Conservation (phyloP, 2,329 filamentous ascomycete species). For the Blastomyces silverae region DNA sequence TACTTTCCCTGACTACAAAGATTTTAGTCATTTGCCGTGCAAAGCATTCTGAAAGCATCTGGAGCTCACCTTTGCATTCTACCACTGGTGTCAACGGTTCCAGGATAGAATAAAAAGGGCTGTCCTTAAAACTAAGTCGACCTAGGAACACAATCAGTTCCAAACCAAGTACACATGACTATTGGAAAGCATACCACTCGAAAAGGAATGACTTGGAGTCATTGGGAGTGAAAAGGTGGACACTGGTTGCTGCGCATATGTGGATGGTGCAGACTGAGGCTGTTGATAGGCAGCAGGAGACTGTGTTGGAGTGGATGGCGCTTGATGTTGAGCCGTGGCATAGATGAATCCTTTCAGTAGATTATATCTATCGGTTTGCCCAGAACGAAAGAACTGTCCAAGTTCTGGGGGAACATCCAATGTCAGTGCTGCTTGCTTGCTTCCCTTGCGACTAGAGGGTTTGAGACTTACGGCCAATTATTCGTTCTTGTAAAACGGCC, state of each 20-base stretch:
- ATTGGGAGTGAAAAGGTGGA: conserved; percentile 27
- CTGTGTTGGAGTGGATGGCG: conserved; percentile 28
- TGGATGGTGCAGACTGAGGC: conserved; percentile 25
- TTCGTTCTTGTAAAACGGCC: conserved; percentile 68
- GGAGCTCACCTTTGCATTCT: conserved; percentile 63
- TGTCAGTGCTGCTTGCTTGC: conserved; percentile 8
- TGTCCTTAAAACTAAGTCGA: conserved; percentile 59
- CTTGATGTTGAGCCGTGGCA: conserved; percentile 25
- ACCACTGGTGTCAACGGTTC: conserved; percentile 58
- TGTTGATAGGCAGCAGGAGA: conserved; percentile 23
- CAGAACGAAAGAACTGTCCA: conserved; percentile 25
- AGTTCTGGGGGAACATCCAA: conserved; percentile 24
- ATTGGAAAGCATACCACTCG: conserved; percentile 26
- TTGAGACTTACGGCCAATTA: conserved; percentile 63
- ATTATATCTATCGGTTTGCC: conserved; percentile 29
- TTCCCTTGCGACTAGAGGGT: conserved; percentile 40
- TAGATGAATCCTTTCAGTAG: conserved; percentile 31
- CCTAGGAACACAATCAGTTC: conserved; percentile 27
- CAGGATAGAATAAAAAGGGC: conserved; percentile 75
- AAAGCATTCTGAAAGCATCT: conserved; percentile 21
- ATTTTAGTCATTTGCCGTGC: conserved; percentile 22
- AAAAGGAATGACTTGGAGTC: conserved; percentile 29
- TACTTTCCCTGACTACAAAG: conserved; percentile 51
- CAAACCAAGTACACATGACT: not conserved
- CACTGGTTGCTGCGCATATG: conserved; percentile 24